Base-by-base conservation (phyloP, 345 rosid species). In the Sonneratia caseolaris region DNA sequence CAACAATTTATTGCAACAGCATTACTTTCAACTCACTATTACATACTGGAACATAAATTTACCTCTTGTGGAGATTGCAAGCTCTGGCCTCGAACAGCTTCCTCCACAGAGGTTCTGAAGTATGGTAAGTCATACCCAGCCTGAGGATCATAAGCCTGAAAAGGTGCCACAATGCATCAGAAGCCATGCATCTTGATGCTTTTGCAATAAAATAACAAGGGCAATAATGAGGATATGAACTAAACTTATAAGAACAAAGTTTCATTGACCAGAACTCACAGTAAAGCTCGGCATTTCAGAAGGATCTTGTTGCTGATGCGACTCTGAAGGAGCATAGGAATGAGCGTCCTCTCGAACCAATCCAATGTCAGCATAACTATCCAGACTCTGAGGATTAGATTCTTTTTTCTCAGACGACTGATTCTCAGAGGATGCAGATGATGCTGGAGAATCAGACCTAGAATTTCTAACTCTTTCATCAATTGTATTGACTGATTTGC, bases 1-100 rank as follows among this genome's bases (percentile, higher is more conserved):
- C 1, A 21, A 3, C 57, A 16, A 6, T 57, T n/a, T 57, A 57
- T 57, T 57, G 35, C 9, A 57, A 22, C 32, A 57, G 3, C 7
- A 57, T 22, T 57, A 57, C 21, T 5, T 4, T n/a, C 8, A n/a
- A 57, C 64, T n/a, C 64, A 57, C 32, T 5, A 22, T 57, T n/a
- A 3, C 35, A n/a, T 62, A 1, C 32, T 27, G 37, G 37, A 62
- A 12, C 35, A 56, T n/a, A 56, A 51, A 70, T 74, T 76, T 81
- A 94, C 98, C 96, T 94, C 98, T 53, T 82, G 95, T 57, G 87
- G 85, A 65, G 87, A 84, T 64, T 82, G 86, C 13, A 86, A 81
- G 69, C 87, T 88, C 76, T 84, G 98, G 40, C 83, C 90, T 12
- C 85, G 82, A 3, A 81, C 75, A 24, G 81, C 76, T 75, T 86